Base-by-base conservation (phyloP, 495 filamentous ascomycete genomes). In the Aspergillus bertholletiae region DNA sequence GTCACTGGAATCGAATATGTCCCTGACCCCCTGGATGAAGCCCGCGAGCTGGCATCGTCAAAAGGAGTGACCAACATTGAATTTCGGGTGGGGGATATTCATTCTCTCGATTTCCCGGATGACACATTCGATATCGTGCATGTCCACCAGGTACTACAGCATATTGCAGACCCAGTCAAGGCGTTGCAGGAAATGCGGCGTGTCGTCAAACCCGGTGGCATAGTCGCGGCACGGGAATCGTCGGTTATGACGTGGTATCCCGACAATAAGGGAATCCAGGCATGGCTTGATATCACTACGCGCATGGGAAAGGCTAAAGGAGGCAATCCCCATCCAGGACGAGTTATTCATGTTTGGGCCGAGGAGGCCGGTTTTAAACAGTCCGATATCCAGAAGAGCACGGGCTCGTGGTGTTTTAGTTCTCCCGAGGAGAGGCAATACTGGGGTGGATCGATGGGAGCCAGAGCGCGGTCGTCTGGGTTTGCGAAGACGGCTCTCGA, bases 91-190 rank as follows among this genome's bases (percentile, higher is more conserved):
- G 81, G 74, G 27, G 74, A 85, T 55, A 73, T 80, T 40, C 63
- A 71, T 61, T 45, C 61, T 64, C 61, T 75, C 5, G 59, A 71
- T 2, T 84, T 77, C 53, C 44, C 59, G 9, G 80, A 84, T 45
- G 63, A 69, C 30, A 70, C 65, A 0, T 88, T 87, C 56, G 84
- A 88, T 60, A 53, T 87, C 4, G 81, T 87, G 15, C 80, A 80
- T 56, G 71, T 69, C 22, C 80, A 82, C 51, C 83, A 86, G 55
- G 72, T 84, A 6, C 69, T 87, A 6, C 68, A 78, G 15, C 83
- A 88, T 56, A 58, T 85, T 3, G 50, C 64, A 0, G 67, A 78
- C 26, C 78, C 77, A 0, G 63, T 78, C 2, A 56, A 61, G 11
- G 80, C 73, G 0, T 57, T 84, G 7, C 53, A 51, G 1, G 82